Evolutionary conservation across 106 monocot genomes (phyloP).

Genomic region (Platanthera zijinensis): DNA sequence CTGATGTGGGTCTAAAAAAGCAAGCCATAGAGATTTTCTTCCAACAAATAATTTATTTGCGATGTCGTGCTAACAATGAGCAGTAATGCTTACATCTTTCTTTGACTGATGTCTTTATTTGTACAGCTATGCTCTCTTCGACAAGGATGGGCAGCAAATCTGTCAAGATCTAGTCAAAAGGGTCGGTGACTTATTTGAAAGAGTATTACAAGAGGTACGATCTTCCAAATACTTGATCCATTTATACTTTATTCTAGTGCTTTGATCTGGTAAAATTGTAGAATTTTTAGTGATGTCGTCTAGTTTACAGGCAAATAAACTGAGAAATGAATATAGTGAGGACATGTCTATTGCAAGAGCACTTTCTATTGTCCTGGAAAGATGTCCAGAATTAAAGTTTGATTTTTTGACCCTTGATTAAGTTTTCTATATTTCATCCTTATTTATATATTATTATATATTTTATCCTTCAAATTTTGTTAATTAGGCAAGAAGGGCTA

Average conservation of each 20-base stretch:
- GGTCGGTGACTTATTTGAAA: conserved; percentile 67
- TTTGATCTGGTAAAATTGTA: neutral
- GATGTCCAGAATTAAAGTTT: conserved; percentile 55
- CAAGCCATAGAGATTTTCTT: too few species aligned
- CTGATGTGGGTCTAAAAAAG: too few species aligned
- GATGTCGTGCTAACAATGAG: neutral
- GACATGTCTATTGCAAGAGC: conserved; percentile 81
- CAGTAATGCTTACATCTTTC: neutral
- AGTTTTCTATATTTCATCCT: neutral
- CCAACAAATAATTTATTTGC: neutral
- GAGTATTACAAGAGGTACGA: conserved; percentile 63
- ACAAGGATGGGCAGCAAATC: conserved; percentile 54
- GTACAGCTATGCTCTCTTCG: conserved; percentile 66
- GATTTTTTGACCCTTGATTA: neutral
- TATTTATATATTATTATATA: neutral
- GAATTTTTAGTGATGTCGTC: neutral
- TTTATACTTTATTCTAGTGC: neutral
- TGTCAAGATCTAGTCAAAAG: conserved; percentile 58
- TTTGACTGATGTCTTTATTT: neutral
- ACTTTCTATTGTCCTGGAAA: conserved; percentile 74
- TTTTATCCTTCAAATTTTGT: neutral
- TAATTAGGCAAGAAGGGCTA: conserved; percentile 69
- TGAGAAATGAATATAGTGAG: conserved; percentile 50
- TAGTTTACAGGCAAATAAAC: conserved; percentile 50
- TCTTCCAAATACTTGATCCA: neutral